phyloP scores from a whole-genome alignment of 148 eudicot genomes.

The Dianthus caryophyllus region DNA sequence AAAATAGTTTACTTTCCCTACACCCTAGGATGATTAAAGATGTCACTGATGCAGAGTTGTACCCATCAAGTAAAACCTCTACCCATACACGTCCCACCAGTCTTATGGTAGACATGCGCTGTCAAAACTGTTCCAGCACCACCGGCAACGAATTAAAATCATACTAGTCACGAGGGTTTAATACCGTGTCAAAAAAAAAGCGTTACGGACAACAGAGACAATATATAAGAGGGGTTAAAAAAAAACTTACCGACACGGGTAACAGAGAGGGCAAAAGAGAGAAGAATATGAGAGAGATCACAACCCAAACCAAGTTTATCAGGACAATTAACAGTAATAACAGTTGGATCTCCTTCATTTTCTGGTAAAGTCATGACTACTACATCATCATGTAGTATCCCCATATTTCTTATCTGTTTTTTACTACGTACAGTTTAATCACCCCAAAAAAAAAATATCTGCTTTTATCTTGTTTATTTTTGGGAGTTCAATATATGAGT shows the following conservation, averaged over 20 bases:
- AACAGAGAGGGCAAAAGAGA: constrained; percentile 60
- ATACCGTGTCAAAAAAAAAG: no score
- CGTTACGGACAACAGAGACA: no score
- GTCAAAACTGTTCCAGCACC: no score
- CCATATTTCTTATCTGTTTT: constrained; percentile 37
- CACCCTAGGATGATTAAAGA: no score
- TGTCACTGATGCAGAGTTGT: no score
- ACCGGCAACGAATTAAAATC: no score
- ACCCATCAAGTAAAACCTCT: no score
- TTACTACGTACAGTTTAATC: neutral
- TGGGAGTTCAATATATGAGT: neutral
- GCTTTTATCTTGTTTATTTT: neutral
- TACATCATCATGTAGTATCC: constrained; percentile 67
- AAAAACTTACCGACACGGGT: constrained; percentile 63
- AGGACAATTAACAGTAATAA: constrained; percentile 87
- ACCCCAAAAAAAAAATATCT: neutral
- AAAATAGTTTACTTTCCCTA: no score
- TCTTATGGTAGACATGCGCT: no score
- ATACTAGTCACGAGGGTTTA: no score
- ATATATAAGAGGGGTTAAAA: no score
- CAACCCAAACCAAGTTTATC: constrained; percentile 88
- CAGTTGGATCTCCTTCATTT: constrained; percentile 62
- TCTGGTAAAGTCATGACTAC: constrained; percentile 56
- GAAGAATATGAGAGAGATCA: constrained; percentile 80
- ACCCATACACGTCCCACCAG: no score